Evolutionary conservation across 1,284 basidiomycete species (phyloP).

Genomic region (Moesziomyces parantarcticus): DNA sequence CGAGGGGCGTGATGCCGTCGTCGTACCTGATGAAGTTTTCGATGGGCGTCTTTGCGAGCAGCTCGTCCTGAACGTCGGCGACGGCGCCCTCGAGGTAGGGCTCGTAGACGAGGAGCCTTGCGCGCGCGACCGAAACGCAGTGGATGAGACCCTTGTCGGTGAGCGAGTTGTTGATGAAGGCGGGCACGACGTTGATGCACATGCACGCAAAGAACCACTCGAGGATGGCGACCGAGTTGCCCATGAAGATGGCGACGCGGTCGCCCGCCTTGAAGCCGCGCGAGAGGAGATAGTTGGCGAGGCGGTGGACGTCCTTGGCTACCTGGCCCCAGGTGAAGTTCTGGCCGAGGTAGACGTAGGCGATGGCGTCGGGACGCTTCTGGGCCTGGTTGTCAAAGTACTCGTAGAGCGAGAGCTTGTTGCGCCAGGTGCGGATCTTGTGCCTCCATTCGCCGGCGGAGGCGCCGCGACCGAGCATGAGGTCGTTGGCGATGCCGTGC

Average conservation of each 20-base stretch:
- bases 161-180: slow-evolving; percentile 68
- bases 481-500: slow-evolving; percentile 50
- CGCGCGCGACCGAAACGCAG: slow-evolving; percentile 62
- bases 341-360: slow-evolving; percentile 59
- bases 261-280: slow-evolving; percentile 56
- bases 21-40: slow-evolving; percentile 58
- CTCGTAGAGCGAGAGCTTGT: slow-evolving; percentile 56
- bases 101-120: slow-evolving; percentile 64
- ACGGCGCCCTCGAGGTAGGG: slow-evolving; percentile 57
- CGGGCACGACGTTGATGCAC: slow-evolving; percentile 62
- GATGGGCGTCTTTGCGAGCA: slow-evolving; percentile 32
- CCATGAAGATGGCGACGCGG: slow-evolving; percentile 61
- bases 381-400: slow-evolving; percentile 49
- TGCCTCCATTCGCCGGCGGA: slow-evolving; percentile 35
- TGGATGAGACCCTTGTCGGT: slow-evolving; percentile 62
- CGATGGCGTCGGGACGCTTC: slow-evolving; percentile 46
- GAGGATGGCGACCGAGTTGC: slow-evolving; percentile 58
- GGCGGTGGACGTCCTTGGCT: slow-evolving; percentile 42
- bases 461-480: slow-evolving; percentile 35
- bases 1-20: slow-evolving; percentile 55
- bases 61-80: slow-evolving; percentile 45
- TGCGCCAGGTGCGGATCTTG: slow-evolving; percentile 41
- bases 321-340: slow-evolving; percentile 57
- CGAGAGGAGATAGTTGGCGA: slow-evolving; percentile 58
- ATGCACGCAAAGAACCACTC: slow-evolving; percentile 62